Base-by-base conservation (phyloP, 306 rosid genomes). In the Quercus engelmannii region DNA sequence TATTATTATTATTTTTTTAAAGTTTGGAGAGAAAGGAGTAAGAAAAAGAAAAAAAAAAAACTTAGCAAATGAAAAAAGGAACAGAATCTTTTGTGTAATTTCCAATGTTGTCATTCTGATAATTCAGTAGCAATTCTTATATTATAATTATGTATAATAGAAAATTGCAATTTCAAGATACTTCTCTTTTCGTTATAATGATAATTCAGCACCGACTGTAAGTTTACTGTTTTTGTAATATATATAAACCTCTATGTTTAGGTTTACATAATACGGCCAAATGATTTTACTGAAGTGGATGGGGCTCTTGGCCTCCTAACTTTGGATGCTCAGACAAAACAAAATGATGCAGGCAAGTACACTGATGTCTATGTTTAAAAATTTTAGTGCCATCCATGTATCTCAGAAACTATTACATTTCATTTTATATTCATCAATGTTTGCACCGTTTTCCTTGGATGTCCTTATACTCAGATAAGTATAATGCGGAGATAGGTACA, bases 221-320 rank as follows among this genome's bases (percentile, higher is more conserved):
- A 11, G 19, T 9, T 61, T 9, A 25, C 46, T 8, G 46, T 25
- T 14, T 61, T 61, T 23, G 23, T 61, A 61, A 25, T 25, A 23
- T 59, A 23, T 61, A 61, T 61, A 18, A 30, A 64, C 10, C 13
- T 64, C 20, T 74, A 19, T 75, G 30, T 74, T 77, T 80, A 94
- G 98, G 94, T 91, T 79, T 87, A 83, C 76, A 84, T 94, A 67
- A 80, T 82, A 74, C 87, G 92, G 83, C 86, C 92, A 55, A 87
- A 83, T 76, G 86, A 78, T 75, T 73, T 78, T 43, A 80, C 81
- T 30, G 97, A 92, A 84, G 82, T 79, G 73, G 94, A 92, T 58
- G 97, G 93, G 46, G 83, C 89, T 59, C 88, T 81, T 80, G 78
- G 83, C 28, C 86, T 78, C 55, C 76, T 79, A 38, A 85, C 79